These are phyloP conservation scores for Brassica hybrid DNA, from an alignment of 441 rosid genomes.

Conservation along the genomic window DNA sequence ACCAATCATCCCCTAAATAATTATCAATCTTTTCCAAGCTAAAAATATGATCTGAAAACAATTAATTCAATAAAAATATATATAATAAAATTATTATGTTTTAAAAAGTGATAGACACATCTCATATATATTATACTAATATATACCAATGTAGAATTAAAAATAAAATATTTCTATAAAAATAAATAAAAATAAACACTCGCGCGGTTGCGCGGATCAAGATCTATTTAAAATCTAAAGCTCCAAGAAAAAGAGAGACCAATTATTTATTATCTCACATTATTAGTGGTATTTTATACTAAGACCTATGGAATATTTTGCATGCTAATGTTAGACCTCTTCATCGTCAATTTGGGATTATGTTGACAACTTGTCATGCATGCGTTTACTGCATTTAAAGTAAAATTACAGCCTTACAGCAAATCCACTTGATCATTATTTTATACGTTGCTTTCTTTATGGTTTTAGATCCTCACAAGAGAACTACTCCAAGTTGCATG, in stretches of 20 bases:
- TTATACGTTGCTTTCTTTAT: not conserved
- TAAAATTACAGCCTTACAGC: not conserved
- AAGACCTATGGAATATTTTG: not conserved
- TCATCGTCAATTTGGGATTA: not conserved
- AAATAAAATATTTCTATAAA: no score
- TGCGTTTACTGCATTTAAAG: not conserved
- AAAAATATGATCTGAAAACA: no score
- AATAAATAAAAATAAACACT: no score
- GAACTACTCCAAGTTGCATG: constrained; percentile 5
- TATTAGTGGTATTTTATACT: not conserved
- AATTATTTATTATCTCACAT: not conserved
- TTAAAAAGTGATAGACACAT: no score
- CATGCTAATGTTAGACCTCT: not conserved
- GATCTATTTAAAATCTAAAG: not conserved
- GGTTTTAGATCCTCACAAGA: not conserved
- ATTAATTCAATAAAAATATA: no score
- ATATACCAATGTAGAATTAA: no score
- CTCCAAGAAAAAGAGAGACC: not conserved
- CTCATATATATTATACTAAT: no score
- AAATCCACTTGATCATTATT: not conserved
- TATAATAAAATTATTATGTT: no score
- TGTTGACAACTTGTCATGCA: constrained; percentile 26
- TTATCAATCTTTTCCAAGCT: no score
- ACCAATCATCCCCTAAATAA: no score
- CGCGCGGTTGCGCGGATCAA: no score